Base-by-base conservation (phyloP, 2,329 filamentous ascomycete genomes). In the Scytalidium lignicola region DNA sequence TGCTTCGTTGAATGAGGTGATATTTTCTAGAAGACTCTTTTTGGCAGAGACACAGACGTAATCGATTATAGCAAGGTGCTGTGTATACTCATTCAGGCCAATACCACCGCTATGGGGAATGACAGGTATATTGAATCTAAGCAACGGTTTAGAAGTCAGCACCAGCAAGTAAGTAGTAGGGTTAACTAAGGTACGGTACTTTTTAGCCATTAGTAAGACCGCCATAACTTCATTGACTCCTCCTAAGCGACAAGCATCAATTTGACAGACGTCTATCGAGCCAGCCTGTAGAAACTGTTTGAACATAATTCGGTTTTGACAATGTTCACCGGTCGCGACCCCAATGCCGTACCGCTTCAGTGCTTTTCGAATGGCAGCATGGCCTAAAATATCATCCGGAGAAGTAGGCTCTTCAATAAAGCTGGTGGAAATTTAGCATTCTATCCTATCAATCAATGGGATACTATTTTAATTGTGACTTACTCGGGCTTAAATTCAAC, bases 391-490 rank as follows among this genome's bases (percentile, higher is more conserved):
- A 66, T 96, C 90, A 63, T 95, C 90, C 12, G 90, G 90, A 19
- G 84, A 89, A 13, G 90, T 96, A 2, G 90, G 90, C 76, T 96
- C 90, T 72, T 95, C 90, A 64, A 96, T 95, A 72, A 95, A 95
- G 87, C 89, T 93, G 22, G 66, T n/a, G 66, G 13, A 7, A 7
- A 28, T 28, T 28, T 28, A 28, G 26, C 26, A 7, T 13, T 28
- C 26, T 7, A 7, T 7, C 7, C 13, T 13, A 13, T 7, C 13
- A 28, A 28, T 13, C 26, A 28, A 28, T 28, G n/a, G n/a, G n/a
- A n/a, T 13, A 28, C 26, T 7, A 28, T 28, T 7, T 28, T 28
- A 28, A 7, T 55, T 15, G 12, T 3, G 10, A 20, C 40, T n/a
- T 17, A 53, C 57, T 56, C 61, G 6, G 87, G 87, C 74, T 87